These are phyloP conservation scores for Fusarium sp. DNA, from an alignment of 2,329 filamentous ascomycete genomes.

Conservation along the genomic window DNA sequence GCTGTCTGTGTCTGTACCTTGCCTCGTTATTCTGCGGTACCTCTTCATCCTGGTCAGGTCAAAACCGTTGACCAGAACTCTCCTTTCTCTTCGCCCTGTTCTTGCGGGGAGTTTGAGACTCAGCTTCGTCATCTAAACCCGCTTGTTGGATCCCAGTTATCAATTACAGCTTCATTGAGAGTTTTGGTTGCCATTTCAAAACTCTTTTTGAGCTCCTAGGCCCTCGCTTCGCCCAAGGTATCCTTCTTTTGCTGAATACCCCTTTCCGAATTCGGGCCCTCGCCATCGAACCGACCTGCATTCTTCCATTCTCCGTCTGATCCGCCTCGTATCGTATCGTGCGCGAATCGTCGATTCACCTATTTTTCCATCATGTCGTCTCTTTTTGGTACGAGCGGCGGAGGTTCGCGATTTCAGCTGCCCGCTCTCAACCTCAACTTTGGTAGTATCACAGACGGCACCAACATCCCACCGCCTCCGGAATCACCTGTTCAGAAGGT, in stretches of 20 bases:
- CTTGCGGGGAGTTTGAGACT: slow-evolving; percentile 43
- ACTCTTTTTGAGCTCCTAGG: slow-evolving; percentile 10
- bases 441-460: slow-evolving; percentile 67
- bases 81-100: slow-evolving; percentile 40
- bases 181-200: background rate
- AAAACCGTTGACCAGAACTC: slow-evolving; percentile 37
- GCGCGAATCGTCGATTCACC: slow-evolving; percentile 16
- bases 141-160: slow-evolving; percentile 25
- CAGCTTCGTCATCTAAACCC: slow-evolving; percentile 40
- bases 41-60: slow-evolving; percentile 23
- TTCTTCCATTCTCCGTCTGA: slow-evolving; percentile 9
- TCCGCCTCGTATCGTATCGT: slow-evolving; percentile 20
- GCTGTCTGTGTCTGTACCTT: background rate
- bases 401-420: slow-evolving; percentile 61
- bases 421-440: slow-evolving; percentile 68
- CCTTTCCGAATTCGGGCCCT: slow-evolving; percentile 23
- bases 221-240: slow-evolving; percentile 1
- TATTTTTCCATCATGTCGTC: slow-evolving; percentile 44
- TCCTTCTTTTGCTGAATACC: slow-evolving; percentile 5
- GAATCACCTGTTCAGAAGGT: slow-evolving; percentile 64
- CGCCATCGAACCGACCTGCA: slow-evolving; percentile 17
- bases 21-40: slow-evolving; percentile 10
- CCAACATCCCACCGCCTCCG: slow-evolving; percentile 66
- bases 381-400: slow-evolving; percentile 43
- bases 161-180: slow-evolving; percentile 14